Conservation (phyloP, 352 stramenopile genomes). For the Blastocystis sp. region DNA sequence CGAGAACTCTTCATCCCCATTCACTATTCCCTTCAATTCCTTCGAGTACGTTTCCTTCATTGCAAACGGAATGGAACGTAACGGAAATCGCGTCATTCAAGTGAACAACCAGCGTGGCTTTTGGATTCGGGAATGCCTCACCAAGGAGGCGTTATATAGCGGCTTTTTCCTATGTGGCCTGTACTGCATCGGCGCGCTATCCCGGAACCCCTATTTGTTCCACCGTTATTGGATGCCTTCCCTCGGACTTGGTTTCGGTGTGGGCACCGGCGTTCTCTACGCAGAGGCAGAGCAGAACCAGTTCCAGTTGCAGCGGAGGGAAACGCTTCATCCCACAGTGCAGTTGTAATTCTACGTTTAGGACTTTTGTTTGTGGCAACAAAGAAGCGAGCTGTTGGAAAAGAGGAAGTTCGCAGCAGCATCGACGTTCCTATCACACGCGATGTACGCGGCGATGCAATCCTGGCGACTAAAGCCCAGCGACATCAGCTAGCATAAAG, state of each 20-base stretch:
- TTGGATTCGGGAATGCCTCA: not conserved
- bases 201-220: not conserved
- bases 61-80: too few relatives aligned
- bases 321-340: not conserved
- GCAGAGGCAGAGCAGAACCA: not conserved
- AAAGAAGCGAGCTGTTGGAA: slow-evolving; percentile 76
- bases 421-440: slow-evolving; percentile 98
- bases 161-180: not conserved
- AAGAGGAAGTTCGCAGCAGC: slow-evolving; percentile 97
- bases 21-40: too few relatives aligned
- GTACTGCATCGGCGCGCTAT: not conserved
- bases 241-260: slow-evolving; percentile 2
- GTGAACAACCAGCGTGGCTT: too few relatives aligned
- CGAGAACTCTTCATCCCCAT: too few relatives aligned
- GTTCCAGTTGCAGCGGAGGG: not conserved
- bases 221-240: slow-evolving; percentile 10
- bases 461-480: slow-evolving; percentile 86
- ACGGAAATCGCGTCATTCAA: too few relatives aligned
- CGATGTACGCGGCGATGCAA: slow-evolving; percentile 92
- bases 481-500: slow-evolving; percentile 74
- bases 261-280: not conserved
- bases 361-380: slow-evolving; percentile 23
- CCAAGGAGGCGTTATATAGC: not conserved
- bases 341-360: not conserved
- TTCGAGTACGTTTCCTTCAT: too few relatives aligned